Conservation (phyloP, 1,284 basidiomycete genomes). For the Ceratobasidium theobromae region DNA sequence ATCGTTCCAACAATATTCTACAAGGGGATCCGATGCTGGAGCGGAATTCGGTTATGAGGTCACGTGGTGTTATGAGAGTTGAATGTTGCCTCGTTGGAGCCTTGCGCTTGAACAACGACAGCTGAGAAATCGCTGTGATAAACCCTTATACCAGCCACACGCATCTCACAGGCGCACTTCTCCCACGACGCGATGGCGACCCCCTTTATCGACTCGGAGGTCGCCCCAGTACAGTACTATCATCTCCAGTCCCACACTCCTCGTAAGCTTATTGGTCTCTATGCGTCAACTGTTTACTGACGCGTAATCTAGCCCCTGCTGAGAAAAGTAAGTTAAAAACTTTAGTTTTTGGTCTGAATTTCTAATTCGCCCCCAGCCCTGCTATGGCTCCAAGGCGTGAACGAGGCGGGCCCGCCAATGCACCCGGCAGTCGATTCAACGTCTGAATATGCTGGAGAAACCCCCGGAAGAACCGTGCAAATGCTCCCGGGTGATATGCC, state of each 20-base stretch:
- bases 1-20: neutral
- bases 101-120: slow-evolving; percentile 17
- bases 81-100: slow-evolving; percentile 16
- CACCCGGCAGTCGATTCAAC: slow-evolving; percentile 24
- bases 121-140: neutral
- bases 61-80: slow-evolving; percentile 15
- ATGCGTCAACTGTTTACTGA: neutral
- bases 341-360: neutral
- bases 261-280: neutral
- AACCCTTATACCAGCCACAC: slow-evolving; percentile 22
- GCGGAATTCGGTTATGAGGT: slow-evolving; percentile 11
- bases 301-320: slow-evolving; percentile 20
- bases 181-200: slow-evolving; percentile 24
- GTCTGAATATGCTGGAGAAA: slow-evolving; percentile 23
- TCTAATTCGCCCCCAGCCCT: neutral
- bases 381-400: slow-evolving; percentile 28
- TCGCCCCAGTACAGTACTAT: slow-evolving; percentile 19
- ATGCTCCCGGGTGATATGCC: slow-evolving; percentile 18
- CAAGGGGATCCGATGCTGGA: neutral
- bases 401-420: slow-evolving; percentile 12
- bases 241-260: slow-evolving; percentile 27
- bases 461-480: slow-evolving; percentile 6
- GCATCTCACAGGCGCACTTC: neutral
- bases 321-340: slow-evolving; percentile 16
- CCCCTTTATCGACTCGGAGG: slow-evolving; percentile 29